Evolutionary conservation across 2,329 filamentous ascomycete genomes (phyloP), one percentile per base, ranked within the genome.

Genomic region (Fusarium scirpi): DNA sequence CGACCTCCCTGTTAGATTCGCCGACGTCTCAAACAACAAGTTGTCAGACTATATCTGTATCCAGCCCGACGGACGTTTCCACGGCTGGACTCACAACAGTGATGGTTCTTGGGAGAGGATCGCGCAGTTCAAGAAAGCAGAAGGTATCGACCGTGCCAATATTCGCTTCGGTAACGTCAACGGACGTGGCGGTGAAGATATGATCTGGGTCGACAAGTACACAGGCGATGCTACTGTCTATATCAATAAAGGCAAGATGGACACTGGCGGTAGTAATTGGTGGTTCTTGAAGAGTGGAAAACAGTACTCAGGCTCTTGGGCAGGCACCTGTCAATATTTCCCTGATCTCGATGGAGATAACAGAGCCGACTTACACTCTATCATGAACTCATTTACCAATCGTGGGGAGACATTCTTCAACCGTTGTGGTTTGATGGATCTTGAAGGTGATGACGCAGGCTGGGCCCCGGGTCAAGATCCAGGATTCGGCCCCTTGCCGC

Each of bases 11-110:
- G 48, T 55, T 11, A 15, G 43, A 5, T 65, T 65, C 24, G 62
- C 62, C 73, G 76, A 79, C 18, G 66, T 87, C 3, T 73, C 79
- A 11, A 44, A 57, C 45, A 72, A 63, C 29, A 34, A 41, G 7
- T 24, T 56, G 11, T 57, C 48, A 1, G 66, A 67, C 16, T 57
- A 63, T 6, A 45, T 67, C 15, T 67, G 63, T 16, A 54, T 69
- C 3, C 25, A 62, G 13, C 34, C 43, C 3, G 53, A 62, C 16
- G 65, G 65, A 2, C 25, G 47, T 4, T 43, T 65, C 53, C 25
- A 48, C 44, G 40, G 57, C 9, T 58, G 56, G 41, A 55, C 60
- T 6, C 62, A 68, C 20, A 47, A 45, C 8, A 53, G 25, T 13
- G 58, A 65, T 22, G 51, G 47, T 3, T 46, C 48, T 5, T 65